Evolutionary conservation across 1,284 basidiomycete genomes (phyloP).

Genomic region (Moesziomyces sp.): DNA sequence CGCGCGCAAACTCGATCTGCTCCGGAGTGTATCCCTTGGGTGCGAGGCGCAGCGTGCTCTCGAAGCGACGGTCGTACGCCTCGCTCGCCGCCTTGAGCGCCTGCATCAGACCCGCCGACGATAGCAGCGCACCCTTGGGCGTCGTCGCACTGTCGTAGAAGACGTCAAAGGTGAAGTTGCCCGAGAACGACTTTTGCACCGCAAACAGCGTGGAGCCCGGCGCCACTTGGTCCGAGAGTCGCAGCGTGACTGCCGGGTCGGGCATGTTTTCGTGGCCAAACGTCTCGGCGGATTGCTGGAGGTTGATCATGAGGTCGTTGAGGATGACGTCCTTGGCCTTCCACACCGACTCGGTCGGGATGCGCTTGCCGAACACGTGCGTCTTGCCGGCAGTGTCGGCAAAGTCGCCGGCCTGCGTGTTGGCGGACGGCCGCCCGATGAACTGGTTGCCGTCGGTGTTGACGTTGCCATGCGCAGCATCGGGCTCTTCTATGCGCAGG

Average conservation of each 20-base stretch:
- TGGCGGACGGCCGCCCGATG: slow-evolving; percentile 63
- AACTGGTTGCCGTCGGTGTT: slow-evolving; percentile 71
- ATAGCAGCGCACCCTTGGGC: slow-evolving; percentile 74
- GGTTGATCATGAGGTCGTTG: slow-evolving; percentile 74
- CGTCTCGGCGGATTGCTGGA: slow-evolving; percentile 73
- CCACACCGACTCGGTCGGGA: slow-evolving; percentile 80
- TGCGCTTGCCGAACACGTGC: slow-evolving; percentile 76
- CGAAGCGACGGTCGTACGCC: slow-evolving; percentile 78
- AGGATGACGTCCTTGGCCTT: slow-evolving; percentile 83
- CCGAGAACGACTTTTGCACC: slow-evolving; percentile 83
- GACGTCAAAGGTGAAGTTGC: slow-evolving; percentile 85
- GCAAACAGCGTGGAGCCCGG: slow-evolving; percentile 82
- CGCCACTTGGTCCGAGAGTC: slow-evolving; percentile 79
- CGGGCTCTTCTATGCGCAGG: slow-evolving; percentile 83
- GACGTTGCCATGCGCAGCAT: slow-evolving; percentile 49
- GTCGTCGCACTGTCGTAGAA: slow-evolving; percentile 79
- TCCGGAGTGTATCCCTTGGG: slow-evolving; percentile 64
- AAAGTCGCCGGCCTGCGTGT: slow-evolving; percentile 75
- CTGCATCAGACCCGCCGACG: slow-evolving; percentile 71
- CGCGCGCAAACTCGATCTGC: slow-evolving; percentile 81
- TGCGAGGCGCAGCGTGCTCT: slow-evolving; percentile 76
- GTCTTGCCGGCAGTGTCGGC: slow-evolving; percentile 77
- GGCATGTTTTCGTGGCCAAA: slow-evolving; percentile 74
- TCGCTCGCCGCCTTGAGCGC: slow-evolving; percentile 77
- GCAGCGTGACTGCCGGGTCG: slow-evolving; percentile 81